These are phyloP conservation scores for Pseudogymnoascus sp. DNA, from an alignment of 2,329 filamentous ascomycete species.

Conservation along the genomic window DNA sequence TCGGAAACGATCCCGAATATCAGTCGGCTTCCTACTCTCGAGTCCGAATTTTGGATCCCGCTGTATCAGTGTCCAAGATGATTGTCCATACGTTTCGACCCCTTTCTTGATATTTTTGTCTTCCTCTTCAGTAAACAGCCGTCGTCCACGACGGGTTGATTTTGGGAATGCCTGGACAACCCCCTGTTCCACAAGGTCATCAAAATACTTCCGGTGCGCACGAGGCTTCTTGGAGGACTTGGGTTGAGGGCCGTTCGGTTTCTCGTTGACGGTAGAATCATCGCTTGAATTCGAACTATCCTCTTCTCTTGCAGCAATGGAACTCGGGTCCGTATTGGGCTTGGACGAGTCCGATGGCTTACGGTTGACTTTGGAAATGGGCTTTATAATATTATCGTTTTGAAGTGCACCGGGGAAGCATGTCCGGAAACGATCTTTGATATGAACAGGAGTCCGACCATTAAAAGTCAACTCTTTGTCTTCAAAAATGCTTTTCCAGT, in stretches of 20 bases:
- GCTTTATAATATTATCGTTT: slow-evolving; percentile 29
- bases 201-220: slow-evolving; percentile 47
- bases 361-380: slow-evolving; percentile 20
- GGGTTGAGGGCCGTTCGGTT: slow-evolving; percentile 23
- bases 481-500: slow-evolving; percentile 57
- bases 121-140: slow-evolving; percentile 55
- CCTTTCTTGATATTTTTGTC: slow-evolving; percentile 55
- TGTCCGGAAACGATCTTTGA: slow-evolving; percentile 59
- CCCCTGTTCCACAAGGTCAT: slow-evolving; percentile 48
- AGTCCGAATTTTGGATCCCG: slow-evolving; percentile 50
- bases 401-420: slow-evolving; percentile 48
- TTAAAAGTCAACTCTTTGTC: slow-evolving; percentile 55
- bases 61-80: slow-evolving; percentile 59
- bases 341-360: slow-evolving; percentile 13
- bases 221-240: slow-evolving; percentile 40
- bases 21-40: slow-evolving; percentile 52
- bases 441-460: slow-evolving; percentile 50
- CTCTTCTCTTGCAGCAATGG: neutral
- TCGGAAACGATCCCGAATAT: slow-evolving; percentile 53
- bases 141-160: slow-evolving; percentile 50
- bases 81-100: slow-evolving; percentile 47
- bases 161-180: slow-evolving; percentile 56
- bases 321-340: neutral
- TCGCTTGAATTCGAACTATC: slow-evolving; percentile 16
- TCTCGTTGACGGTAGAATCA: slow-evolving; percentile 13